A percentile compares a stretch with the other conserved stretches of the same genome.
Evolutionary conservation across 31 red algal species (phyloP).

Genomic region (Odonthalia washingtoniensis): DNA sequence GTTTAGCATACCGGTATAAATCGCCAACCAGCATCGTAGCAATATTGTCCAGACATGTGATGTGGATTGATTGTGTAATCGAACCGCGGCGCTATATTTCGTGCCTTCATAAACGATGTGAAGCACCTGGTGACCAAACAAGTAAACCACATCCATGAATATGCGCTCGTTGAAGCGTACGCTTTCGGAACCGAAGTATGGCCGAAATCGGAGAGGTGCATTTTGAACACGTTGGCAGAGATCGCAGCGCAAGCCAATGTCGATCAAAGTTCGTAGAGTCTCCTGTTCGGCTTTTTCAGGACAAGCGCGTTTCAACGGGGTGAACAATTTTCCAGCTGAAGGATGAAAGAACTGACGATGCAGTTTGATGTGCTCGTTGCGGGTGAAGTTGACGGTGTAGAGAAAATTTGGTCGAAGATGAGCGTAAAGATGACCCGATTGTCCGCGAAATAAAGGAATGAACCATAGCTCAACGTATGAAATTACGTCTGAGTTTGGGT

Average conservation of each 20-base stretch:
- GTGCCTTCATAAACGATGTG: no score
- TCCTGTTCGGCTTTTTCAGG: constrained; percentile 23
- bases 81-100: background rate
- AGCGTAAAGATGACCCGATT: constrained; percentile 26
- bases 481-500: no score
- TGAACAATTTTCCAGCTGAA: constrained; percentile 50
- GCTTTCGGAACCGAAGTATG: no score
- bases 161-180: no score
- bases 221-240: constrained; percentile 48
- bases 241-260: constrained; percentile 25
- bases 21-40: background rate
- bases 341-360: constrained; percentile 59
- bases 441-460: background rate
- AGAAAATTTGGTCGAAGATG: background rate
- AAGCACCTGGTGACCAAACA: no score
- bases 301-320: background rate
- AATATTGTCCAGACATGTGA: background rate
- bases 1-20: constrained; percentile 9
- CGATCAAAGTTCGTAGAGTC: background rate
- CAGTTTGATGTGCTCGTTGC: constrained; percentile 37
- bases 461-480: background rate
- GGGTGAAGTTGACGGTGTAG: background rate
- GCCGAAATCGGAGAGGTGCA: constrained; percentile 11
- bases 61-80: background rate
- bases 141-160: no score